Percentiles rank a stretch among this genome's conserved stretches.
These are phyloP conservation scores for Elasticomyces elasticus DNA, from an alignment of 495 filamentous ascomycete species.

Conservation along the genomic window DNA sequence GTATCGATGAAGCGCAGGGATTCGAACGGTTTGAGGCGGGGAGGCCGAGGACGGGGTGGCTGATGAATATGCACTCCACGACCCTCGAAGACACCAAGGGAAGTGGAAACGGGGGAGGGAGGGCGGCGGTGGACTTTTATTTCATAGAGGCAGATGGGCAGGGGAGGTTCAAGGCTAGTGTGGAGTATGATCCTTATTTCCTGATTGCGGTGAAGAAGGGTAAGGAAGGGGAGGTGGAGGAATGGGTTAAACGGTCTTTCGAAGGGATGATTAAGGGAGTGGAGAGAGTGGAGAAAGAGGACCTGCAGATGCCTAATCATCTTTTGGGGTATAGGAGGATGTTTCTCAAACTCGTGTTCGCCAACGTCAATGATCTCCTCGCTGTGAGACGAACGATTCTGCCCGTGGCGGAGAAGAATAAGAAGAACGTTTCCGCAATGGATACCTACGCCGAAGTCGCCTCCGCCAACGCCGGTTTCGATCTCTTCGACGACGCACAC, in stretches of 20 bases:
- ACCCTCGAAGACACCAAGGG: slow-evolving; percentile 75
- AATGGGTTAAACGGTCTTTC: slow-evolving; percentile 79
- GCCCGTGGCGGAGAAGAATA: slow-evolving; percentile 93
- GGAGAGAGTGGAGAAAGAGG: slow-evolving; percentile 76
- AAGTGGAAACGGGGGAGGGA: slow-evolving; percentile 64
- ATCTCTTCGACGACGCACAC: slow-evolving; percentile 90
- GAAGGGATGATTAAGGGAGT: slow-evolving; percentile 76
- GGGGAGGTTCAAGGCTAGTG: slow-evolving; percentile 86
- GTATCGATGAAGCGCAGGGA: slow-evolving; percentile 88
- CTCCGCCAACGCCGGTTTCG: slow-evolving; percentile 68
- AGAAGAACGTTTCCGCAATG: slow-evolving; percentile 87
- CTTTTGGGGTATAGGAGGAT: slow-evolving; percentile 80
- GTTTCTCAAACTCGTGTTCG: slow-evolving; percentile 76
- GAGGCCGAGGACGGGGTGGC: slow-evolving; percentile 77
- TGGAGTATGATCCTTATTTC: slow-evolving; percentile 96
- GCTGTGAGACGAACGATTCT: slow-evolving; percentile 70
- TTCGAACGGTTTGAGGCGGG: slow-evolving; percentile 89
- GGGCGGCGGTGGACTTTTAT: slow-evolving; percentile 91
- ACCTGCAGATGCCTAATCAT: slow-evolving; percentile 84
- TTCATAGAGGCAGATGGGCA: slow-evolving; percentile 85
- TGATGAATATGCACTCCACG: slow-evolving; percentile 89
- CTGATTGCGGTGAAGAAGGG: slow-evolving; percentile 81
- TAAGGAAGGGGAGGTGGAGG: slow-evolving; percentile 85
- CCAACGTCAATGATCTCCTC: slow-evolving; percentile 77
- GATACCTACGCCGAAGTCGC: slow-evolving; percentile 83